Conservation (phyloP, 2,329 filamentous ascomycete species). For the Coniochaeta sp. region DNA sequence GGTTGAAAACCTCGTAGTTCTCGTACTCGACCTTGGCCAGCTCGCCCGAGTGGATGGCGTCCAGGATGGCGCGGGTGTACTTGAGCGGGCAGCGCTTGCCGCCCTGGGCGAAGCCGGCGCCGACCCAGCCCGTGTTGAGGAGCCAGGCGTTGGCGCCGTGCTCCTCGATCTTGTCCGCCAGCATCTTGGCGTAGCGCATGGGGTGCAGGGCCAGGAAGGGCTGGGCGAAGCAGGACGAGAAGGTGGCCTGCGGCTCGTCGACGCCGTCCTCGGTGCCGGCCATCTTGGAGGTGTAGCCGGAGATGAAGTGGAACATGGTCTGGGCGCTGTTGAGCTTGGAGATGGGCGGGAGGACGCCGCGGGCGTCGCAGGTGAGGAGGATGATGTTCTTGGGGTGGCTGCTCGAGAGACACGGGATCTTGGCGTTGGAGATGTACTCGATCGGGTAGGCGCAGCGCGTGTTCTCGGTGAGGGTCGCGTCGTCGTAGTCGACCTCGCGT, state of each 20-base stretch:
- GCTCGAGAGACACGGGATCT: constrained; percentile 87
- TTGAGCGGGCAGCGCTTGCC: constrained; percentile 97
- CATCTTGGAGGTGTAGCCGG: constrained; percentile 99
- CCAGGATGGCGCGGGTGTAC: constrained; percentile 96
- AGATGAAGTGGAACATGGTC: constrained; percentile 99
- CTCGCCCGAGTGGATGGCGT: constrained; percentile 95
- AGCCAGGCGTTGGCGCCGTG: constrained; percentile 98
- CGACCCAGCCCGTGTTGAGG: constrained; percentile 97
- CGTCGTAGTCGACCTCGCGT: constrained; percentile 91
- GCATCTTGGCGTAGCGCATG: constrained; percentile 98
- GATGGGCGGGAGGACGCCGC: constrained; percentile 94
- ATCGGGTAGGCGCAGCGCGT: constrained; percentile 98
- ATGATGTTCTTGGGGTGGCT: constrained; percentile 96
- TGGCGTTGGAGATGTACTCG: constrained; percentile 97
- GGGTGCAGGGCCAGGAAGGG: constrained; percentile 98
- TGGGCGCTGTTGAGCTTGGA: constrained; percentile 91
- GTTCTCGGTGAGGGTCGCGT: constrained; percentile 93
- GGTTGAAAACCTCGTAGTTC: constrained; percentile 93
- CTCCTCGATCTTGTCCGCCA: constrained; percentile 92
- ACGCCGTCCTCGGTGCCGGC: constrained; percentile 96
- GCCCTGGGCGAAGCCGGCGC: constrained; percentile 81
- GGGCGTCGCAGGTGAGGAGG: constrained; percentile 94
- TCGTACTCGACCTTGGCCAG: constrained; percentile 91
- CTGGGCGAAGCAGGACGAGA: constrained; percentile 98
- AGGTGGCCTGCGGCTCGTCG: constrained; percentile 94